Evolutionary conservation across 805 yeast genomes (phyloP), one percentile per base, ranked within the genome.

Genomic region (Suhomyces emberorum): DNA sequence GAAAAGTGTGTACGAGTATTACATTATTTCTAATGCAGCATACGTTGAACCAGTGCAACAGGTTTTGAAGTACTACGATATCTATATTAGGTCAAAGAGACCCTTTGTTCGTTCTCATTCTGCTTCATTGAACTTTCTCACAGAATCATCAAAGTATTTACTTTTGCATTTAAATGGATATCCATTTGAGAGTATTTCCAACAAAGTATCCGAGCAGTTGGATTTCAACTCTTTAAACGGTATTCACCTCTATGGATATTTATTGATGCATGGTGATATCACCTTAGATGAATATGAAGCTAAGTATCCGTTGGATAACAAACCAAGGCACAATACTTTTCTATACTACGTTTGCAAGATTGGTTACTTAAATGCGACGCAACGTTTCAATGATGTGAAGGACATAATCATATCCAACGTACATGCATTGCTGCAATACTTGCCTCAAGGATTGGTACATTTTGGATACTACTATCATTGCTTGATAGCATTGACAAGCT

Each of bases 11-110:
- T 70, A 71, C 42, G 70, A 69, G 42, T 45, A 58, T 19, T 75
- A 73, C 41, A 57, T 68, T 22, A 46, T 58, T 15, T 55, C 69
- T 3, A 41, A 73, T 42, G 79, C 75, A 2, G 49, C 59, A 4
- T 64, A 59, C 35, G 48, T 65, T 15, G 74, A 71, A 32, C 72
- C 78, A 1, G 26, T 61, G 16, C 40, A 51, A 4, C 64, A 57
- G 16, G 46, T 72, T 1, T 35, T 66, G 29, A 61, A 59, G 31
- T 52, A 49, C 37, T 46, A 48, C 30, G 53, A 51, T 20, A 16
- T 45, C 14, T 49, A 41, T 22, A 30, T 48, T n/a, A 38, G 40
- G 11, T 36, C 48, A 1, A 30, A 42, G 8, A 44, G 38, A 30
- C 42, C 49, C 11, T 47, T 43, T 32, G 43, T 44, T 14, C 31